Conservation (phyloP, 1,284 basidiomycete species). For the Microbotryum scabiosae region DNA sequence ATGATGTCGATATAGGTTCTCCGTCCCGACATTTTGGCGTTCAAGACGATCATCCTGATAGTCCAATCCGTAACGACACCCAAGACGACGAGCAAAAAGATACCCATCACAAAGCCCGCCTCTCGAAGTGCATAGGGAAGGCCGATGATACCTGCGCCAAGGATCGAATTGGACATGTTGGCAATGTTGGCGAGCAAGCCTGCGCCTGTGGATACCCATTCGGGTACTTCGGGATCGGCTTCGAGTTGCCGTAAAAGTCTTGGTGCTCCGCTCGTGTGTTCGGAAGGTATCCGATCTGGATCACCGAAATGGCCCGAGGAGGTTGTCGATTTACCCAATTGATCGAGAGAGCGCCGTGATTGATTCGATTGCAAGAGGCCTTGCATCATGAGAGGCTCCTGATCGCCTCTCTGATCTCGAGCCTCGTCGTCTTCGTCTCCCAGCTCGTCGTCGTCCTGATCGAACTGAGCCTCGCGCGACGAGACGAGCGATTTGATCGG, state of each 20-base stretch:
- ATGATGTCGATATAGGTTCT: slow-evolving; percentile 77
- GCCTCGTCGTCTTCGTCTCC: slow-evolving; percentile 29
- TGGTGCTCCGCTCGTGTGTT: slow-evolving; percentile 9
- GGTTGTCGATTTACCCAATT: neutral
- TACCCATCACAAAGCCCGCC: slow-evolving; percentile 53
- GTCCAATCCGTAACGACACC: slow-evolving; percentile 94
- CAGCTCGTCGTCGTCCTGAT: slow-evolving; percentile 34
- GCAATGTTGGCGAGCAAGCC: slow-evolving; percentile 70
- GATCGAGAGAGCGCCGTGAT: slow-evolving; percentile 17
- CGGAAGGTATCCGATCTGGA: too few species aligned
- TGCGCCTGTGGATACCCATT: slow-evolving; percentile 52
- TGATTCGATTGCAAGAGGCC: slow-evolving; percentile 24
- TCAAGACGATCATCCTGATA: slow-evolving; percentile 69
- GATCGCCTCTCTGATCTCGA: slow-evolving; percentile 5
- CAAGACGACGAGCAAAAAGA: slow-evolving; percentile 68
- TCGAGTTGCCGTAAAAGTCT: slow-evolving; percentile 36
- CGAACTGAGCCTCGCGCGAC: slow-evolving; percentile 40
- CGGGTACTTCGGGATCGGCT: slow-evolving; percentile 44
- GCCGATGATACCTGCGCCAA: slow-evolving; percentile 67
- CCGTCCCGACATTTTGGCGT: slow-evolving; percentile 88
- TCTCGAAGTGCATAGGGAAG: slow-evolving; percentile 54
- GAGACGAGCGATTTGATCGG: slow-evolving; percentile 31
- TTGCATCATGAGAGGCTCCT: slow-evolving; percentile 21
- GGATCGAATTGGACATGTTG: slow-evolving; percentile 76
- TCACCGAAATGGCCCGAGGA: too few species aligned